Base-by-base conservation (phyloP, 345 rosid genomes). In the Salix caprea region DNA sequence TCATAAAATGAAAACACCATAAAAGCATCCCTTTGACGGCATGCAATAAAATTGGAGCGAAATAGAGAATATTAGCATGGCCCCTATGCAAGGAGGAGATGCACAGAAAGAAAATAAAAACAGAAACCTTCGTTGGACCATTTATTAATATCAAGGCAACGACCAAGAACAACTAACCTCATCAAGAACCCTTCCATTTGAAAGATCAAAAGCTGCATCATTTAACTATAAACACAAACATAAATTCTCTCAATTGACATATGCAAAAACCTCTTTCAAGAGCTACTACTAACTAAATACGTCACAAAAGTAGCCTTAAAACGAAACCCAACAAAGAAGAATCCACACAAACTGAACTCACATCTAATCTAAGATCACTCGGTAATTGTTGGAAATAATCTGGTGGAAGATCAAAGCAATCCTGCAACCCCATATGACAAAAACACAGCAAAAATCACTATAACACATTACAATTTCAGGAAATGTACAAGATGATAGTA, bases 171-270 rank as follows among this genome's bases (percentile, higher is more conserved):
- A 66, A 77, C 90, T 71, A 67, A 91, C 97, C 99, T 95, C 96
- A 71, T 91, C 86, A 48, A 87, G 67, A 62, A 93, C 90, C 0
- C 90, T 88, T 72, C 97, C 99, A 76, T 87, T 95, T 23, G 99
- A 91, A 77, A 95, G 92, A 89, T 95, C 97, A 82, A 95, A 95
- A 56, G 99, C 97, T 12, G 99, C 99, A 81, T 95, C 99, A 75
- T 90, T 95, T 44, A 95, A 81, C 99, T 92, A 73, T 83, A 74
- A n/a, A 58, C 37, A 61, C 18, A 28, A 60, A 72, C 26, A 11
- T 30, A 13, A 37, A 65, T 46, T 30, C 28, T 76, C 62, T 36
- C 37, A 66, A 61, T 46, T 13, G 39, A 62, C 15, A n/a, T 8
- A 30, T 13, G 24, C 21, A 19, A 32, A 18, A 75, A 58, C 58